These are phyloP conservation scores for Stephanodiscus triporus DNA, from an alignment of 108 stramenopile genomes.

Conservation along the genomic window DNA sequence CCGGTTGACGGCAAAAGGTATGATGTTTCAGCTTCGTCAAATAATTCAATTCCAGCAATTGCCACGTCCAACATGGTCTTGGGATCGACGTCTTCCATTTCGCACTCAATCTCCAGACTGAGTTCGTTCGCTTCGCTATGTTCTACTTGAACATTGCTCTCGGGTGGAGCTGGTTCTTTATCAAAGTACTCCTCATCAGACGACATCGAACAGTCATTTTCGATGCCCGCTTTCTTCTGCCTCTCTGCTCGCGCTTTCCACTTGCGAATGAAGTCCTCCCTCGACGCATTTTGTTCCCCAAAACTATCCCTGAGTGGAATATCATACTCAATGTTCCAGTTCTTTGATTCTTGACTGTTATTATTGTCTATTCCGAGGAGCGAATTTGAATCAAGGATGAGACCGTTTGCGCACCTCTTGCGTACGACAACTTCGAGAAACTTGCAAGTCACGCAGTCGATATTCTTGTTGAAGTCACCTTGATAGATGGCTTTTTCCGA, in stretches of 20 bases:
- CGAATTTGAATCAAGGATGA: slow-evolving; percentile 19
- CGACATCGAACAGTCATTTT: slow-evolving; percentile 26
- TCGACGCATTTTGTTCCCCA: slow-evolving; percentile 19
- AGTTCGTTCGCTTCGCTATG: slow-evolving; percentile 4
- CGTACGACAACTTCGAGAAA: slow-evolving; percentile 33
- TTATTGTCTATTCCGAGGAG: not conserved
- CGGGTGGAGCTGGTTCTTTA: not conserved
- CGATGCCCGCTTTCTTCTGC: slow-evolving; percentile 4
- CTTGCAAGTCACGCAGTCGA: slow-evolving; percentile 32
- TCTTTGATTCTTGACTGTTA: not conserved
- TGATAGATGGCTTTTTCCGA: slow-evolving; percentile 21
- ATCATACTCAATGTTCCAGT: slow-evolving; percentile 45
- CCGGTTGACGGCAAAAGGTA: not conserved
- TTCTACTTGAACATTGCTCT: not conserved
- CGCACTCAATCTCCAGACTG: not conserved
- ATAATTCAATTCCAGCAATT: not conserved
- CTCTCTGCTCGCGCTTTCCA: slow-evolving; percentile 18
- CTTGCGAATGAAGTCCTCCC: slow-evolving; percentile 20
- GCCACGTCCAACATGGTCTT: slow-evolving; percentile 32
- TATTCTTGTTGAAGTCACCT: slow-evolving; percentile 2
- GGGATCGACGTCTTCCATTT: slow-evolving; percentile 10
- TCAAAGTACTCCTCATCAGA: slow-evolving; percentile 38
- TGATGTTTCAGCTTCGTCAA: slow-evolving; percentile 5
- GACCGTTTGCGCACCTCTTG: slow-evolving; percentile 29
- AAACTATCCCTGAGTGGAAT: slow-evolving; percentile 30